phyloP scores from a whole-genome alignment of 371 early-diverging fungal genomes.

The Mycotypha africana region DNA sequence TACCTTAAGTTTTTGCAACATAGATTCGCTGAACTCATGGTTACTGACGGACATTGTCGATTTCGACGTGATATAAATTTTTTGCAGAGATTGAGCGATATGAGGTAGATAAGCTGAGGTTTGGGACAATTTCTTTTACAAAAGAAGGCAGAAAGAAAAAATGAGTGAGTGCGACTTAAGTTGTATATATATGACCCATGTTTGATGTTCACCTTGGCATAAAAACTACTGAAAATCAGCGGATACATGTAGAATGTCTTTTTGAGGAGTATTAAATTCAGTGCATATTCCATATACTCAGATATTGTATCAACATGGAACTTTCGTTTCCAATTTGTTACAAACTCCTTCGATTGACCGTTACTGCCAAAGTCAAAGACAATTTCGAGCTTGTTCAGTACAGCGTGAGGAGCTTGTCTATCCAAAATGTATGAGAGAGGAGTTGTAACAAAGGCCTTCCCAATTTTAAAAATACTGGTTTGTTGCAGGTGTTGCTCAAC shows the following conservation, averaged over 20 bases:
- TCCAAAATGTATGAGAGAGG: slow-evolving; percentile 17
- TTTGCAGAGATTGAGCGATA: slow-evolving; percentile 9
- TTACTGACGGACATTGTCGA: slow-evolving; percentile 8
- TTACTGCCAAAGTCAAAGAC: slow-evolving; percentile 3
- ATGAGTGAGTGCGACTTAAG: no score
- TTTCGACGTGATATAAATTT: slow-evolving; percentile 2
- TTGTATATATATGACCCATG: no score
- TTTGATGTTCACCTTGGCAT: slow-evolving; percentile 8
- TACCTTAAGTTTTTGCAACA: slow-evolving; percentile 2
- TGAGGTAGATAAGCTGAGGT: slow-evolving; percentile 5
- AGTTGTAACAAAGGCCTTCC: slow-evolving; percentile 12
- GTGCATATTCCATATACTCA: not conserved
- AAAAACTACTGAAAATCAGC: slow-evolving; percentile 8
- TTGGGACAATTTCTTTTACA: not conserved
- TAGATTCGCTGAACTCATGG: slow-evolving; percentile 3
- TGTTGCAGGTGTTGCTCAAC: no score
- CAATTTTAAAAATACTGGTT: no score
- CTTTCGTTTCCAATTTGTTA: not conserved
- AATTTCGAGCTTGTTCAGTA: slow-evolving; percentile 6
- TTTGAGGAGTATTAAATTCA: not conserved
- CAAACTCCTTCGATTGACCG: slow-evolving; percentile 7
- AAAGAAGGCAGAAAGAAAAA: no score
- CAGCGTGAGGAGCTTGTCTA: slow-evolving; percentile 6
- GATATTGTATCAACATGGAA: not conserved
- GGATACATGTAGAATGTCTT: slow-evolving; percentile 7